phyloP scores from a whole-genome alignment of 1,284 basidiomycete genomes.

The Amylostereum areolatum region DNA sequence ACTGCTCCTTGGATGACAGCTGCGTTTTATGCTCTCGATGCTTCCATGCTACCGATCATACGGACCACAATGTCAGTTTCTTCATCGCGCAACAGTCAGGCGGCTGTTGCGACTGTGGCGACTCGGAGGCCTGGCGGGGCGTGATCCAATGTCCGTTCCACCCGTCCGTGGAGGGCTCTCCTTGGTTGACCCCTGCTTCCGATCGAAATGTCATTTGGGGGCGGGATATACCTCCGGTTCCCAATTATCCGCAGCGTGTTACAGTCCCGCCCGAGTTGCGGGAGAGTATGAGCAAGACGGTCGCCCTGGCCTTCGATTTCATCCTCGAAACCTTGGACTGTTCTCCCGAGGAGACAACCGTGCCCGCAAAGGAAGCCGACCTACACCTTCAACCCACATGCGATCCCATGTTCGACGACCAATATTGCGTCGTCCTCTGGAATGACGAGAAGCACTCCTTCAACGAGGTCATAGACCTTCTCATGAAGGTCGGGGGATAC shows the following conservation, averaged over 20 bases:
- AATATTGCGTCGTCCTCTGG: constrained; percentile 87
- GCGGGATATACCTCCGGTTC: constrained; percentile 50
- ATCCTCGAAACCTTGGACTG: constrained; percentile 82
- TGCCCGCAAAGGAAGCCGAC: constrained; percentile 65
- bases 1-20: constrained; percentile 84
- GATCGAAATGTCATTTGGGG: constrained; percentile 32
- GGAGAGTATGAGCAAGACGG: constrained; percentile 66
- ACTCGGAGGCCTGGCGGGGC: constrained; percentile 77
- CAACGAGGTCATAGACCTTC: constrained; percentile 80
- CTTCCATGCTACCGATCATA: constrained; percentile 81
- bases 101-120: constrained; percentile 91
- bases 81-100: constrained; percentile 88
- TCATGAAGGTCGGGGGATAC: constrained; percentile 63
- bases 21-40: constrained; percentile 86
- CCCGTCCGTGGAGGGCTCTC: constrained; percentile 27
- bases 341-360: constrained; percentile 73
- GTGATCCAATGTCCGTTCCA: constrained; percentile 71
- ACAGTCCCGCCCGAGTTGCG: constrained; percentile 59
- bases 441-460: constrained; percentile 98
- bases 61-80: constrained; percentile 85
- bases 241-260: constrained; percentile 51
- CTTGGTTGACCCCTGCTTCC: constrained; percentile 21
- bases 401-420: constrained; percentile 72
- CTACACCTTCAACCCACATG: constrained; percentile 67
- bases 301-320: constrained; percentile 79